Base-by-base conservation (phyloP, 2,329 filamentous ascomycete genomes). In the Fusarium coffeatum region DNA sequence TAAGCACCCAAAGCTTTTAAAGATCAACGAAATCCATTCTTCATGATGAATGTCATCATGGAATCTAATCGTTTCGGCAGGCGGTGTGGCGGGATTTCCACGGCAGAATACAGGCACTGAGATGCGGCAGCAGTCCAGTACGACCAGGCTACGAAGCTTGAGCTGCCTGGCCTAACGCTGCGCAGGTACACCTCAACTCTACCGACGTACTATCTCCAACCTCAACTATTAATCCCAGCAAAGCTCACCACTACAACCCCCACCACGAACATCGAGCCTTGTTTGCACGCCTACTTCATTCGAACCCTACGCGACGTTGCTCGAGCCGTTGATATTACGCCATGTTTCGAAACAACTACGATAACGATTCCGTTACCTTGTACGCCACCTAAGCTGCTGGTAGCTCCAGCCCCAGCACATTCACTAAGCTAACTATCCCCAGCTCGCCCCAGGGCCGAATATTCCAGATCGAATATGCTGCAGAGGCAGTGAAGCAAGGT, bases 341-440 rank as follows among this genome's bases (percentile, higher is more conserved):
- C 78, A 98, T 99, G 96, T 99, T 99, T 86, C 90, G 96, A 84
- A 99, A 99, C 88, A 98, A 98, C 85, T 99, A 99, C 88, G 96
- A 99, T 86, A 99, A 99, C 90, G 96, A 99, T 84, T 97, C 95
- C 71, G 94, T 98, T 84, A 99, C 96, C 84, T 99, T 98, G 94
- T 97, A 88, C 84, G 91, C 83, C 79, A 70, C 55, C 59, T 53
- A 56, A 69, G 57, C 63, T 67, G 51, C 66, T 67, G 62, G 62
- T 60, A 67, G 64, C 63, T 65, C 40, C 41, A 64, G n/a, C 62
- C 55, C 68, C 74, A 57, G 57, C 47, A 63, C 46, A 47, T 40
- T 53, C 51, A 67, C 55, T 65, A 61, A 61, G 68, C 74, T 78
- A 65, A 77, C 78, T 62, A 64, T 62, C 68, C 15, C 59, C 49